Percentiles rank a stretch among this genome's conserved stretches.
phyloP scores from a whole-genome alignment of 2,329 filamentous ascomycete genomes.

The Clonostachys solani region DNA sequence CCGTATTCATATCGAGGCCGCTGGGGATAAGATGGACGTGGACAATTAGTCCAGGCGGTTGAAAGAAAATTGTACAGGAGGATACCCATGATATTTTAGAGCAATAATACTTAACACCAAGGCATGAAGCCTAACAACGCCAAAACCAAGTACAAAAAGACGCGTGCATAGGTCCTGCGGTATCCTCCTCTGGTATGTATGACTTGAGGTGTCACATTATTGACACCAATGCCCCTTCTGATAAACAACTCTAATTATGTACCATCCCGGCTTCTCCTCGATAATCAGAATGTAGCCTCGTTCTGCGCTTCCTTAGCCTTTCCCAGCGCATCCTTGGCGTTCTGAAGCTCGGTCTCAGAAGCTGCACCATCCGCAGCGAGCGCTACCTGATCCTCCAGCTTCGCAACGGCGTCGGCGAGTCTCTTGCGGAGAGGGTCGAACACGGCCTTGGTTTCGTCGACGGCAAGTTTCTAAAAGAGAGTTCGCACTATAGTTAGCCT shows the following conservation, averaged over 20 bases:
- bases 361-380: slow-evolving; percentile 40
- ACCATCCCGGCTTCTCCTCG: too few relatives aligned
- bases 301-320: slow-evolving; percentile 35
- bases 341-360: slow-evolving; percentile 42
- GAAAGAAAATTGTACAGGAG: neutral
- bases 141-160: too few relatives aligned
- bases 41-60: slow-evolving; percentile 30
- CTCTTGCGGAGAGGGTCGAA: slow-evolving; percentile 69
- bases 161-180: too few relatives aligned
- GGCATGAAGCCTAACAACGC: too few relatives aligned
- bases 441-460: slow-evolving; percentile 84
- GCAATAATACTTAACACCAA: too few relatives aligned
- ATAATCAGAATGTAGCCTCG: neutral
- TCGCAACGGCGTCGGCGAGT: slow-evolving; percentile 66
- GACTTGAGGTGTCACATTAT: too few relatives aligned
- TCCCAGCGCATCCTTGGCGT: slow-evolving; percentile 49
- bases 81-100: neutral
- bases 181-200: too few relatives aligned
- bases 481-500: neutral
- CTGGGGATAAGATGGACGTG: slow-evolving; percentile 62
- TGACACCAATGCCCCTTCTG: too few relatives aligned
- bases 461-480: slow-evolving; percentile 60
- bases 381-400: slow-evolving; percentile 71
- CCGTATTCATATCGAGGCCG: slow-evolving; percentile 37
- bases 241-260: too few relatives aligned